Conservation (phyloP, 345 rosid genomes). For the Chamaenerion angustifolium region DNA sequence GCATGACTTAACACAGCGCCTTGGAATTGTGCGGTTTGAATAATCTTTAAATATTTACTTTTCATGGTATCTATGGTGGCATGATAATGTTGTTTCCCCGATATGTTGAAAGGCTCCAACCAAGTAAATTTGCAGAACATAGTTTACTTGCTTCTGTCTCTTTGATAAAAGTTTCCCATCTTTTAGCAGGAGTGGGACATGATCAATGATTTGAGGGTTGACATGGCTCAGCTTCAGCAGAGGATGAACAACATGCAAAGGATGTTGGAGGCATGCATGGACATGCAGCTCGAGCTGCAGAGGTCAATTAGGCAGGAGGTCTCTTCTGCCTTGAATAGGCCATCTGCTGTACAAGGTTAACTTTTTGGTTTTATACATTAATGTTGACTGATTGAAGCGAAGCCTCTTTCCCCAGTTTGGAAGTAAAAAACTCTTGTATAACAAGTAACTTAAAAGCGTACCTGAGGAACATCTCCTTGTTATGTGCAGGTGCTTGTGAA, state of each 20-base stretch:
- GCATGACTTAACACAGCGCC: conserved; percentile 47
- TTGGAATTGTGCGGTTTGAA: conserved; percentile 49
- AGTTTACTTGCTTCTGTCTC: too few relatives aligned
- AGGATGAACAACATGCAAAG: conserved; percentile 88
- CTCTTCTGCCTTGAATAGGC: conserved; percentile 68
- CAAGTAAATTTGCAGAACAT: conserved; percentile 17
- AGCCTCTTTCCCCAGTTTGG: too few relatives aligned
- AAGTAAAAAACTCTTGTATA: too few relatives aligned
- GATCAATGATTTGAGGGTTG: conserved; percentile 67
- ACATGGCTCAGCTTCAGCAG: conserved; percentile 85
- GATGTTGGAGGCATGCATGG: conserved; percentile 95
- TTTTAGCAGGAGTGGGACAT: conserved; percentile 52
- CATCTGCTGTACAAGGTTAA: conserved; percentile 45
- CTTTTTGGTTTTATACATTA: neutral
- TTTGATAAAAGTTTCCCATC: too few relatives aligned
- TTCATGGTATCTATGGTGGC: neutral
- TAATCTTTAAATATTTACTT: neutral
- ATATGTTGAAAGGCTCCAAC: neutral
- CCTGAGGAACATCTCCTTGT: too few relatives aligned
- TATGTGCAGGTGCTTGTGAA: conserved; percentile 31
- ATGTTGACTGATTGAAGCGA: too few relatives aligned
- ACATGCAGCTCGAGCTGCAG: conserved; percentile 94
- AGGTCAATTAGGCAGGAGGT: conserved; percentile 83
- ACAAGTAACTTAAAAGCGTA: too few relatives aligned
- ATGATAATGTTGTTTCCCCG: neutral